Conservation (phyloP, 306 rosid species). For the Aeschynomene evenia region DNA sequence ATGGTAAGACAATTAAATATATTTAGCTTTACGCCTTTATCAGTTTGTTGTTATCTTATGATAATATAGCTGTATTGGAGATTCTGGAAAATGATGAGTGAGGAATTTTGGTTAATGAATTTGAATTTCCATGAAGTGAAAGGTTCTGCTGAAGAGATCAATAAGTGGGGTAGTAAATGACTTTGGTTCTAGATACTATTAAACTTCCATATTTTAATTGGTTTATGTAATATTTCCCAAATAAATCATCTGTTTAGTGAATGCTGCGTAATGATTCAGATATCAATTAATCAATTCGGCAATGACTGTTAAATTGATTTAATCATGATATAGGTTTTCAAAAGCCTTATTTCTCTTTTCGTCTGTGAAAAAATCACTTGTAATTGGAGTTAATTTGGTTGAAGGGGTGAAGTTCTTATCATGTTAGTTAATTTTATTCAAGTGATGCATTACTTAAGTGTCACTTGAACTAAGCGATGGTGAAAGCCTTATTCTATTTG, state of each 20-base stretch:
- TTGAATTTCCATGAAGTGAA: slow-evolving; percentile 18
- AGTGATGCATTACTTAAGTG: too few species aligned
- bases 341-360: background rate
- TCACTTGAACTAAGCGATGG: background rate
- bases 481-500: background rate
- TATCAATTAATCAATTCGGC: slow-evolving; percentile 11
- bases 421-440: background rate
- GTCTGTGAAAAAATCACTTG: background rate
- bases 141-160: slow-evolving; percentile 13
- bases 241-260: background rate
- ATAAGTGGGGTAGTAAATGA: slow-evolving; percentile 20
- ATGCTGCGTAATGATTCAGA: slow-evolving; percentile 1
- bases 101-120: slow-evolving; percentile 24
- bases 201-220: background rate
- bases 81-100: background rate
- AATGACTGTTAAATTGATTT: background rate
- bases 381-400: background rate
- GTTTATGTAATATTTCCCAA: background rate
- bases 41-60: background rate
- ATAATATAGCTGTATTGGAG: background rate
- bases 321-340: background rate
- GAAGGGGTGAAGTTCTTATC: background rate
- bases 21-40: background rate
- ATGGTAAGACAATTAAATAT: slow-evolving; percentile 3
- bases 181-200: background rate